Evolutionary conservation across 2,329 filamentous ascomycete species (phyloP), one percentile per base, ranked within the genome.

Genomic region (Penicillium glabrum): DNA sequence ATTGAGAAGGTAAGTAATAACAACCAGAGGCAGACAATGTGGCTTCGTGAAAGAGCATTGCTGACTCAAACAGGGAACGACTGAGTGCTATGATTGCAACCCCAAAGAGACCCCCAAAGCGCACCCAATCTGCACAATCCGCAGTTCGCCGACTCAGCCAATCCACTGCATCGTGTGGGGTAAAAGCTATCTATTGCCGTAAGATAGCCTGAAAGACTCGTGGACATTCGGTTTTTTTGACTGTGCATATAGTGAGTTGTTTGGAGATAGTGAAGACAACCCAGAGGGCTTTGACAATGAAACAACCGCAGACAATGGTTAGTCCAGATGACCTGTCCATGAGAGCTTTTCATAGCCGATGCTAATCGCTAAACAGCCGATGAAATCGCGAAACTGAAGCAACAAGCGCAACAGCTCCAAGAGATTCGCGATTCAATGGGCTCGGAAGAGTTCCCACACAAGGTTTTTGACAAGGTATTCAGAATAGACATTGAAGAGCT

Each of bases 81-180:
- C 93, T 1, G 93, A 96, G 68, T 99, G 95, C 78, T 99, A 99
- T 74, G 95, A 99, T 71, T 99, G 95, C 78, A 89, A 87, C 14
- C 84, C 87, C 2, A 99, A 99, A 75, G 89, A 93, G 59, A 86
- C 89, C 1, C 93, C 93, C 6, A 98, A 96, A 73, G 89, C 89
- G 1, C 98, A 96, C 69, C 93, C 95, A 1, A 93, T 98, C 43
- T 99, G 95, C 78, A 99, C 95, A 1, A 98, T 99, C 67, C 86
- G 95, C 72, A 97, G 91, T 73, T 99, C 93, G 0, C 95, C 95
- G 0, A 96, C 90, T 63, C 93, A 98, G 68, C 91, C 93, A 0
- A 98, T 99, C 44, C 95, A 99, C 76, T 98, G 95, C 78, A 99
- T 99, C 60, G 93, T 99, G 2, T 99, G 95, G 95, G 93, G 86